Evolutionary conservation across 139 green algal genomes (phyloP), one percentile per base, ranked within the genome.

Genomic region (Chlamydomonas incerta): DNA sequence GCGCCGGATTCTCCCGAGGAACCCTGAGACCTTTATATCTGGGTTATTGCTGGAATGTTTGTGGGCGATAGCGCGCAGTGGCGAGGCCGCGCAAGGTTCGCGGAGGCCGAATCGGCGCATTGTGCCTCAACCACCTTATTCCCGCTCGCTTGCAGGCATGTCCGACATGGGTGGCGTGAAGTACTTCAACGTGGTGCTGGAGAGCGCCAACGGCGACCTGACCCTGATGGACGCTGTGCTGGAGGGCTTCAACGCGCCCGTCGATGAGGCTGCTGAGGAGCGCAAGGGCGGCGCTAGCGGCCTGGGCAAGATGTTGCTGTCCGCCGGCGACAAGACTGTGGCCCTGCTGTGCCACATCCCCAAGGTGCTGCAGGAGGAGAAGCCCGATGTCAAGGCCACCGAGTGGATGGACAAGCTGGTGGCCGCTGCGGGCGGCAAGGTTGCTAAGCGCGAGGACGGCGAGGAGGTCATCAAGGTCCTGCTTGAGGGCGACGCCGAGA

Each of bases 181-280:
- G 71, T 96, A 95, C 88, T 97, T 97, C 92, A 96, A 96, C 85
- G 74, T 97, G 24, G 66, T 93, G 10, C 88, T 96, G 20, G 95
- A 97, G 50, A 89, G 52, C 24, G 82, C 92, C 28, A 86, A 95
- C 24, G 95, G 94, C 58, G 91, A 96, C 77, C 65, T 95, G 65
- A 88, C 87, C 68, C 86, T 95, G 31, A 87, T 97, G 67, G 83
- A 94, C 68, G 86, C 86, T 34, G 88, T 94, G 52, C 88, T 96
- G 55, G 90, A 96, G 85, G 95, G 91, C 75, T 88, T 91, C 65
- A 97, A 97, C 81, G 87, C 84, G 1, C 41, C 85, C 24, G 95
- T 97, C 5, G 95, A 97, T 41, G 94, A 96, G 92, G 63, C 72
- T 15, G 94, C 94, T 35, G 95, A 97, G 90, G 95, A 97, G 93